phyloP scores from a whole-genome alignment of 2,329 filamentous ascomycete species.

The Corynespora cassiicola region DNA sequence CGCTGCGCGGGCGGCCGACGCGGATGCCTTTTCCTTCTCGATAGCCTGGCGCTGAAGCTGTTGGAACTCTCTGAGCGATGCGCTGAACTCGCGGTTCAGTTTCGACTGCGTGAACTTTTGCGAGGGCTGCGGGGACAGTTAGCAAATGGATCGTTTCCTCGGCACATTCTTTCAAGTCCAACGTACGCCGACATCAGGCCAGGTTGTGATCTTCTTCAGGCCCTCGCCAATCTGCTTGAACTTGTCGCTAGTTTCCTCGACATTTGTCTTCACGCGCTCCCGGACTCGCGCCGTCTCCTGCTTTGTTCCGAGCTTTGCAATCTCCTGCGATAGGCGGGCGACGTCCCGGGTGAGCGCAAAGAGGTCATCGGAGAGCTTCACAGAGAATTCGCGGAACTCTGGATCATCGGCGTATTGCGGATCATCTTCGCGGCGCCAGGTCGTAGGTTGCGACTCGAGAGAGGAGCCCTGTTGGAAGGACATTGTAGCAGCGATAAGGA shows the following conservation, averaged over 20 bases:
- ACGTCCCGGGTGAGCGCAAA: slow-evolving; percentile 91
- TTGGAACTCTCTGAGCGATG: slow-evolving; percentile 89
- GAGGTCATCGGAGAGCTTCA: slow-evolving; percentile 83
- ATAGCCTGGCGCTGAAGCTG: slow-evolving; percentile 86
- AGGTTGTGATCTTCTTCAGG: slow-evolving; percentile 88
- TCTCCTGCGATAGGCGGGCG: slow-evolving; percentile 81
- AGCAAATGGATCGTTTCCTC: slow-evolving; percentile 21
- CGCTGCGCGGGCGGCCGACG: slow-evolving; percentile 81
- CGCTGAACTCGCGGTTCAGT: slow-evolving; percentile 89
- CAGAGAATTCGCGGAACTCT: slow-evolving; percentile 83
- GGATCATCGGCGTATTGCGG: slow-evolving; percentile 87
- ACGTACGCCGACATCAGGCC: slow-evolving; percentile 74
- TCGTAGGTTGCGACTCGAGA: slow-evolving; percentile 79
- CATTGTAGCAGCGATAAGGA: slow-evolving; percentile 60
- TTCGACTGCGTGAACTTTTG: slow-evolving; percentile 98
- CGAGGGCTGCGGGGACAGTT: slow-evolving; percentile 68
- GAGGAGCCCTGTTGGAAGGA: slow-evolving; percentile 88
- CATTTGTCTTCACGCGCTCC: slow-evolving; percentile 84
- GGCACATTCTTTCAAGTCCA: slow-evolving; percentile 32
- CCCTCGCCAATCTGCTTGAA: slow-evolving; percentile 95
- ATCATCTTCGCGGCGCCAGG: slow-evolving; percentile 71
- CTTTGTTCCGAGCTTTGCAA: slow-evolving; percentile 84
- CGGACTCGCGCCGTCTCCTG: slow-evolving; percentile 90
- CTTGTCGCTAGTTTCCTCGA: slow-evolving; percentile 83
- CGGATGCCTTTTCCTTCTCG: slow-evolving; percentile 89